Evolutionary conservation across 257 asterid species (phyloP).

Genomic region (Nicotiana sylvestris): DNA sequence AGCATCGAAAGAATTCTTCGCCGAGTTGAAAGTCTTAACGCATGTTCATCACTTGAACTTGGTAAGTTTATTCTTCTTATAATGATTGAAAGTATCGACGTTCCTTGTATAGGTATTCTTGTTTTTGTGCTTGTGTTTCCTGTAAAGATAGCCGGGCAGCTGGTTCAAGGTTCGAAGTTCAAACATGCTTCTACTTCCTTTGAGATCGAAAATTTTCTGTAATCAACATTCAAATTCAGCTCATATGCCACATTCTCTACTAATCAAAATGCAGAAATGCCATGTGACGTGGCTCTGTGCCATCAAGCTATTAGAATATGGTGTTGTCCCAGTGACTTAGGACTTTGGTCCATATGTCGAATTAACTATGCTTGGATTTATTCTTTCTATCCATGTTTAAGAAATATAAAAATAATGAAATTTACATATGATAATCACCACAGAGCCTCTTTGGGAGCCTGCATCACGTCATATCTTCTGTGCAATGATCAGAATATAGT

Average conservation of each 20-base stretch:
- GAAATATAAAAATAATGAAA: background rate
- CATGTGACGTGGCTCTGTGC: background rate
- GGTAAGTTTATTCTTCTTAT: conserved; percentile 33
- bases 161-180: background rate
- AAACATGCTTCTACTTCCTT: background rate
- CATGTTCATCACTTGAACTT: conserved; percentile 87
- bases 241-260: background rate
- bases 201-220: background rate
- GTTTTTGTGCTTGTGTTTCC: background rate
- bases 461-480: background rate
- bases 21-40: conserved; percentile 74
- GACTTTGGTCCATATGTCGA: background rate
- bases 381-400: background rate
- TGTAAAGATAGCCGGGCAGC: background rate
- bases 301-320: background rate
- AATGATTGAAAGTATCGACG: background rate
- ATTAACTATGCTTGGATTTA: background rate
- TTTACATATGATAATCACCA: background rate
- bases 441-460: background rate
- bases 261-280: background rate
- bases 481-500: background rate
- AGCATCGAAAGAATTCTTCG: conserved; percentile 79
- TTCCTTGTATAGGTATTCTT: background rate
- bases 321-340: background rate
- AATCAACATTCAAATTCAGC: background rate